Base-by-base conservation (phyloP, 116 monocot genomes). In the Zostera marina region DNA sequence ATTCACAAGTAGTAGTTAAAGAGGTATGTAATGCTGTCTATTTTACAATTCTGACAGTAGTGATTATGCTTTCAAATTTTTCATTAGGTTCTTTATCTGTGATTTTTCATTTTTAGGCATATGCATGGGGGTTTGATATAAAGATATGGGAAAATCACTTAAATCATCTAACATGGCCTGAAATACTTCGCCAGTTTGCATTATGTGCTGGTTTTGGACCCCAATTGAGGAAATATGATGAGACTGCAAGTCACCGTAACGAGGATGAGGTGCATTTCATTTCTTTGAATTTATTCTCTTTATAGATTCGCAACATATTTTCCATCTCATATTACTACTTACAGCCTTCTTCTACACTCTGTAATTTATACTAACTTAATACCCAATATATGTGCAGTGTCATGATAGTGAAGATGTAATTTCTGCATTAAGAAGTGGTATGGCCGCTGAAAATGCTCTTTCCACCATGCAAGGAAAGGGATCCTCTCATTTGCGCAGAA, bases 111-210 rank as follows among this genome's bases (percentile, higher is more conserved):
- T 69, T 17, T 61, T 73, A 96, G 94, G 94, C 94, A 54, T 82
- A 88, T 76, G 77, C 71, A 54, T 96, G 94, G 94, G 94, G 94
- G 19, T 88, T 96, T 55, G 79, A 82, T 66, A 96, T 96, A 67
- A 54, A 64, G 59, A 72, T 73, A 39, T 96, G 94, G 94, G 79
- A 88, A 63, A 59, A 58, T 8, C 85, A 96, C 68, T 65, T 96
- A 68, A 77, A 82, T 80, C 72, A 54, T 52, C 54, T 85, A 21
- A 82, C 94, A 65, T 96, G 94, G 94, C 85, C 94, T 24, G 94
- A 96, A 59, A 70, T 96, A 76, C 60, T 96, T 40, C 72, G 94
- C 4, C 94, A 96, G 44, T 81, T 96, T 80, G 88, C 88, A 58
- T 58, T 96, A 32, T 79, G 85, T 39, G 85, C 94, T 57, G 89